phyloP scores from a whole-genome alignment of 768 basidiomycete species.

The Mycena sanguinolenta region DNA sequence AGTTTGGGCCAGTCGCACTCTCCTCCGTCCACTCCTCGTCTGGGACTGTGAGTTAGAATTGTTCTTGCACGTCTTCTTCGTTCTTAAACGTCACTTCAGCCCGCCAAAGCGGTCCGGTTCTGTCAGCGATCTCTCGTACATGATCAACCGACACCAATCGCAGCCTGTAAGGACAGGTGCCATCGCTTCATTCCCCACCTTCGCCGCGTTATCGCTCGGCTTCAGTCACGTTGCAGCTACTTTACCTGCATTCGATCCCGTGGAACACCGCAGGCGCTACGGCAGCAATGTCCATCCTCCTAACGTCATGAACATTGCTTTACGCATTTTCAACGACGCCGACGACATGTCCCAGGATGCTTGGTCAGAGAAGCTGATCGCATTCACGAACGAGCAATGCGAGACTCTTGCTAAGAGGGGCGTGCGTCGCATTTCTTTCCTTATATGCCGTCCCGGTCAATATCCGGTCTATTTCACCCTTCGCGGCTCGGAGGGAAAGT shows the following conservation, averaged over 20 bases:
- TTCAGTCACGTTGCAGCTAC: slow-evolving; percentile 80
- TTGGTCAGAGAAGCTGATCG: slow-evolving; percentile 80
- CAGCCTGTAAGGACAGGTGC: slow-evolving; percentile 93
- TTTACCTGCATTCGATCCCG: slow-evolving; percentile 80
- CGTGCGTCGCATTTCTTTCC: slow-evolving; percentile 91
- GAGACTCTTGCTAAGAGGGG: slow-evolving; percentile 78
- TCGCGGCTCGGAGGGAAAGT: slow-evolving; percentile 76
- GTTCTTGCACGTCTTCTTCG: background rate
- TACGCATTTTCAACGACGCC: slow-evolving; percentile 87
- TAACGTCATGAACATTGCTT: slow-evolving; percentile 94
- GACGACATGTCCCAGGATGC: slow-evolving; percentile 83
- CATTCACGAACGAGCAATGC: slow-evolving; percentile 78
- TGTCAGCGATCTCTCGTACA: slow-evolving; percentile 95
- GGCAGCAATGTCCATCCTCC: slow-evolving; percentile 81
- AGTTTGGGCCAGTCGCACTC: slow-evolving; percentile 91
- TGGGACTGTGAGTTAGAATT: slow-evolving; percentile 58
- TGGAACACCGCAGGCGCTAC: slow-evolving; percentile 82
- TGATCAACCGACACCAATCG: slow-evolving; percentile 87
- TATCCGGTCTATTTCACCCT: slow-evolving; percentile 97
- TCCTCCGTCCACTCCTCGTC: slow-evolving; percentile 85
- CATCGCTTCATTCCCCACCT: slow-evolving; percentile 90
- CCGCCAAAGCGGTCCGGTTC: slow-evolving; percentile 82
- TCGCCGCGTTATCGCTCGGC: slow-evolving; percentile 75
- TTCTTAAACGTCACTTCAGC: slow-evolving; percentile 42
- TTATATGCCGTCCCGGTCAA: slow-evolving; percentile 91